Percentiles rank a stretch among this genome's conserved stretches.
Evolutionary conservation across 1,284 basidiomycete genomes (phyloP).

Genomic region (Cutaneotrichosporon cavernicola): DNA sequence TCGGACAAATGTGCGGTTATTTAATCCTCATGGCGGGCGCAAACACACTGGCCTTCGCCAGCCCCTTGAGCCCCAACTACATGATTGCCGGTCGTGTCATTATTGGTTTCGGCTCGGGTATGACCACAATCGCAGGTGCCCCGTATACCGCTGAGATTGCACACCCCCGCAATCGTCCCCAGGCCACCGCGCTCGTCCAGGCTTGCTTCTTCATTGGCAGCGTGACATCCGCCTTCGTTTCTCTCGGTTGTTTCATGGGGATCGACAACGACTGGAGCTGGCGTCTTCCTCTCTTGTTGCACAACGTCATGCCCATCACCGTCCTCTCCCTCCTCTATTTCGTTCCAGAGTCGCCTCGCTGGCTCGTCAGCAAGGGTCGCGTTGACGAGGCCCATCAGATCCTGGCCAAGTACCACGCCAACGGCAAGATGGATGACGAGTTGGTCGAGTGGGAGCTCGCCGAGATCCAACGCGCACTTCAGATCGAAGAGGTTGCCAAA

Average conservation of each 20-base stretch:
- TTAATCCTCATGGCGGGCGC: constrained; percentile 22
- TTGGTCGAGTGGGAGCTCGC: constrained; percentile 32
- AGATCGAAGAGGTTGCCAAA: constrained; percentile 57
- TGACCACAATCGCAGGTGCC: constrained; percentile 28
- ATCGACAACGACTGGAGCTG: constrained; percentile 22
- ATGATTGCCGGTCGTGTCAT: constrained; percentile 49
- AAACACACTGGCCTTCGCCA: not conserved
- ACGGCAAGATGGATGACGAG: constrained; percentile 28
- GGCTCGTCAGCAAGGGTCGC: constrained; percentile 36
- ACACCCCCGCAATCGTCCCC: constrained; percentile 31
- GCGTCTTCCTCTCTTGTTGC: constrained; percentile 27
- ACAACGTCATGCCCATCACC: constrained; percentile 11
- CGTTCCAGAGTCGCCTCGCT: constrained; percentile 45
- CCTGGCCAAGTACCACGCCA: constrained; percentile 39
- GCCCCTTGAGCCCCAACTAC: not conserved
- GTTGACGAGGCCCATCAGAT: constrained; percentile 36
- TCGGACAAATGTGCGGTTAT: constrained; percentile 24
- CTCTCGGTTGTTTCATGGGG: constrained; percentile 13
- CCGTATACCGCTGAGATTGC: constrained; percentile 32
- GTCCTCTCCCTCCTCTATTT: constrained; percentile 21
- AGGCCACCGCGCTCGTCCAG: constrained; percentile 17
- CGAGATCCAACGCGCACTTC: constrained; percentile 34
- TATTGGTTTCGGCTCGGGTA: constrained; percentile 30
- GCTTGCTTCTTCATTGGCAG: constrained; percentile 20
- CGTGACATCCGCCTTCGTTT: constrained; percentile 15